Base-by-base conservation (phyloP, 176 grass and related monocot species). In the Aegilops tauschii region DNA sequence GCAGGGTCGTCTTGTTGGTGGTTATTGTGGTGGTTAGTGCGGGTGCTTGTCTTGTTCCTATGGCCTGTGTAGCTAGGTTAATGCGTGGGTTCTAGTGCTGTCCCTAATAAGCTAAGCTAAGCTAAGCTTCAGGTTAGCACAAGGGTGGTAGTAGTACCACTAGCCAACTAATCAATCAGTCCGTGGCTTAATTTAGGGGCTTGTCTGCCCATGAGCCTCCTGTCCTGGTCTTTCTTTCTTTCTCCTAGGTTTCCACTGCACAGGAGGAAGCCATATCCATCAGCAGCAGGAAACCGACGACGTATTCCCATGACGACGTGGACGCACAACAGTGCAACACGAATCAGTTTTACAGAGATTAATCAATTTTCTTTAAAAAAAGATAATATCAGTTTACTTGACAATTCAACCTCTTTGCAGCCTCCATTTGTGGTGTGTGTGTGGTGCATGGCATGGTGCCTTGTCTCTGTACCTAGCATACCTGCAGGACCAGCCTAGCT, bases 151-250 rank as follows among this genome's bases (percentile, higher is more conserved):
- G 49, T 47, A 47, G 11, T 16, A 44, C 13, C 56, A 59, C 36
- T 66, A 61, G 66, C 75, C 59, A 75, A 80, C 75, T 84, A 80
- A 80, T 76, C 42, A 87, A 87, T 75, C 49, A 87, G 70, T 91
- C 71, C 6, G 21, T 39, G 76, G 82, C 81, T 87, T 88, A 63
- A 82, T 81, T 88, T 91, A 81, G 78, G 90, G 82, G 52, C 31
- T 72, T 78, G 86, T 77, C 77, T 69, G 61, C 50, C 50, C 50
- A 54, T 54, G 14, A 5, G 13, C 14, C 4, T 52, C 49, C 12
- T 3, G 42, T 45, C 42, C 42, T 4, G 1, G 45, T 14, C 45
- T 16, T 4, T 50, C 50, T 18, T 17, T 50, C 50, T 54, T 54
- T 54, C 50, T 54, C 50, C 50, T 54, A 54, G 14, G 50, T 54